Evolutionary conservation across 1,284 basidiomycete species (phyloP), one percentile per base, ranked within the genome.

Genomic region (Irpex sp.): DNA sequence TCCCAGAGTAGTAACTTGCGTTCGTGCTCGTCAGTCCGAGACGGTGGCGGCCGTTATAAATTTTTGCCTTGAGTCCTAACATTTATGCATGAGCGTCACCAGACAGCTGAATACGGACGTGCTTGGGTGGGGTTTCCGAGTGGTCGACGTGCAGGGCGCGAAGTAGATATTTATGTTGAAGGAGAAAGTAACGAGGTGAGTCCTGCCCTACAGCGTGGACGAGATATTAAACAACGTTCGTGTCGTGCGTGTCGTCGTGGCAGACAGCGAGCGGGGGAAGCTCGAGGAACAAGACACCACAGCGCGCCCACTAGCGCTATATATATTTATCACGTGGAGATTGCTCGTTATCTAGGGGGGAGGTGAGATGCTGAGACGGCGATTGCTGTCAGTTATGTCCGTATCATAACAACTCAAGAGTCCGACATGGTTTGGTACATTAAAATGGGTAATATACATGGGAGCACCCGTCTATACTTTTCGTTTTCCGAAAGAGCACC

Each of bases 41-140:
- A 52, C 60, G 63, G 55, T 64, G 58, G 33, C 60, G 56, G 19
- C 63, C 63, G 58, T 54, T 64, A 16, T 57, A 58, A 39, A 64
- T 61, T 57, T 64, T 64, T 5, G 60, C 63, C 54, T 64, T 64
- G 48, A 64, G 36, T 56, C 63, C 63, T 59, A 64, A 57, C 63
- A 64, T 64, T 37, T 55, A 61, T 36, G 57, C 63, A 64, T 64
- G 63, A 55, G 60, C 57, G 51, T 42, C n/a, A 33, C 19, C 18
- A 45, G 52, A 54, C 21, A 54, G 52, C 12, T 18, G 28, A 14
- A 14, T 19, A 33, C 28, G 28, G 28, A 33, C 28, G 28, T 33
- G 28, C 7, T 33, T 33, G 28, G 28, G 28, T 7, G 28, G 7
- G 28, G 28, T 2, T 7, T 7, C 6, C 3, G 28, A 33, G 28